A percentile compares a stretch with the other conserved stretches of the same genome.
Conservation (phyloP, 768 basidiomycete genomes). For the Thelephora aurantiotincta region DNA sequence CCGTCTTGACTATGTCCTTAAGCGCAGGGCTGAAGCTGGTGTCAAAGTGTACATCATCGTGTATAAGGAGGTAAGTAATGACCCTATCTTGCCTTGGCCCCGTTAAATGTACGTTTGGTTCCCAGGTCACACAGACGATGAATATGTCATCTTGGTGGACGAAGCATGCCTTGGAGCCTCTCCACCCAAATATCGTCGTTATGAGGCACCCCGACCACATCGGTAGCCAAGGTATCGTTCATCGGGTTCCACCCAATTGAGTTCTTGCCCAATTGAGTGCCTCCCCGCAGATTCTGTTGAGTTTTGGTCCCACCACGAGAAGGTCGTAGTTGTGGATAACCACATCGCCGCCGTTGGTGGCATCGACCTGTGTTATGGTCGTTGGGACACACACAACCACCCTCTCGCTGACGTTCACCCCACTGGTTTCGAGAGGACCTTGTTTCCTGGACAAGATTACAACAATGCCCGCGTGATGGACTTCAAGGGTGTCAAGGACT, state of each 20-base stretch:
- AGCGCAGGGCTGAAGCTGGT: constrained; percentile 83
- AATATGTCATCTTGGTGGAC: constrained; percentile 77
- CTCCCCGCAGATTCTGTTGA: constrained; percentile 48
- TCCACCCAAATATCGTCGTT: constrained; percentile 80
- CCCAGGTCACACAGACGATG: constrained; percentile 82
- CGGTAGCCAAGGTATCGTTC: constrained; percentile 45
- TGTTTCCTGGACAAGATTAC: constrained; percentile 92
- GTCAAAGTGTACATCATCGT: constrained; percentile 87
- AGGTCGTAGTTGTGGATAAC: constrained; percentile 83
- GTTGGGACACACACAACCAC: constrained; percentile 89
- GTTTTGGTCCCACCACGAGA: constrained; percentile 92
- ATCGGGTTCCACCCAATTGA: not conserved
- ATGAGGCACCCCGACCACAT: constrained; percentile 90
- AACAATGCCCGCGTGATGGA: constrained; percentile 83
- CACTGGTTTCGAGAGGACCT: constrained; percentile 61
- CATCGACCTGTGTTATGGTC: constrained; percentile 90
- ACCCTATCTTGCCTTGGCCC: not conserved
- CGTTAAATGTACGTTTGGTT: not conserved
- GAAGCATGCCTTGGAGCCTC: constrained; percentile 67
- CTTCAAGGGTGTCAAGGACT: constrained; percentile 71
- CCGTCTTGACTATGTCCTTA: constrained; percentile 74
- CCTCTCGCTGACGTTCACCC: constrained; percentile 88
- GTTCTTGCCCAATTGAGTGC: not conserved
- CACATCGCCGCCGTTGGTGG: constrained; percentile 82
- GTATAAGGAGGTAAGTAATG: constrained; percentile 70